Evolutionary conservation across 208 protist genomes (phyloP), one percentile per base, ranked within the genome.

Genomic region (Crithidia expoeki): DNA sequence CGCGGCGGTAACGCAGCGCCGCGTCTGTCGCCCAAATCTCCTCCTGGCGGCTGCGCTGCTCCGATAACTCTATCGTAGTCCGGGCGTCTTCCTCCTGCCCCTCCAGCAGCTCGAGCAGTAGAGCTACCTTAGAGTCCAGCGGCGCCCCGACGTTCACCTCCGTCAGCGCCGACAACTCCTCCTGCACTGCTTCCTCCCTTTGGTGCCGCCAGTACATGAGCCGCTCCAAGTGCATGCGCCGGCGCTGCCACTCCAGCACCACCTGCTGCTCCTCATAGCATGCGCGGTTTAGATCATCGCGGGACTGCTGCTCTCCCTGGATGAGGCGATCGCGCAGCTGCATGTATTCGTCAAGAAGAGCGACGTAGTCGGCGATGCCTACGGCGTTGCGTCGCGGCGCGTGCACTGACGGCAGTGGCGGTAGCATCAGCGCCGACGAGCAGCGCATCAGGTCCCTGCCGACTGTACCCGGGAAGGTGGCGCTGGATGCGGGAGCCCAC

Each of bases 211-310:
- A 96, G 75, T 92, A 92, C 3, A 88, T 28, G 16, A 96, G 78
- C 2, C 91, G 81, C 66, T 94, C 79, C 10, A 96, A 72, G 59
- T 96, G 91, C 80, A 93, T 84, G 25, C 81, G 77, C 50, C 84
- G 89, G 32, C 83, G 80, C 73, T 86, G 68, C 85, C 85, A 89
- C 42, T 79, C 79, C 38, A 58, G 68, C 56, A 93, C 62, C 34
- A 80, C 60, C 56, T 74, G 72, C 23, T 72, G 49, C 50, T 93
- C 80, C 62, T 85, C 79, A 16, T 76, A 61, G 47, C 68, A 76
- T 4, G 76, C 50, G 34, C 57, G 36, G 36, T 75, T 55, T 28
- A 95, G 66, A 36, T 71, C 77, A 0, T 33, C 56, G 53, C 81
- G 78, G 23, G 76, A 70, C 17, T 73, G 62, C 51, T 68, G 16